A percentile compares a stretch with the other conserved stretches of the same genome.
phyloP scores from a whole-genome alignment of 495 filamentous ascomycete species.

The Bryoglossum gracile region DNA sequence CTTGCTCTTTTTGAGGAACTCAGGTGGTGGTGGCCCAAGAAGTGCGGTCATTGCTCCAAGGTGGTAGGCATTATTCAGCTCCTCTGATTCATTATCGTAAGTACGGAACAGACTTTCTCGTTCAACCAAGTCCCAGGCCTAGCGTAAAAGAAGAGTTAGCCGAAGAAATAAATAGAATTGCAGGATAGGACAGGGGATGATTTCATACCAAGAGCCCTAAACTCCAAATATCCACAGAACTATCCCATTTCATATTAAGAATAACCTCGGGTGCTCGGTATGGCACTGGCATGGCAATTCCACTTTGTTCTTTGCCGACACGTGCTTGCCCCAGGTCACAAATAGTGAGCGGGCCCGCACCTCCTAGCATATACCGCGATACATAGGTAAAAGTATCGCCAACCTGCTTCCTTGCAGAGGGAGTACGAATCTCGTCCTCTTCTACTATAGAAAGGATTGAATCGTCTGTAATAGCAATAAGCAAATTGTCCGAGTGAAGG shows the following conservation, averaged over 20 bases:
- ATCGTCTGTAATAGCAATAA: constrained; percentile 6
- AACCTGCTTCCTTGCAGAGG: constrained; percentile 12
- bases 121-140: constrained; percentile 20
- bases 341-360: constrained; percentile 11
- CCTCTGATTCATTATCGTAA: constrained; percentile 14
- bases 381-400: constrained; percentile 13
- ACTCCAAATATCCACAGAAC: constrained; percentile 20
- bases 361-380: constrained; percentile 15
- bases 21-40: constrained; percentile 25
- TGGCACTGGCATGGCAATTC: constrained; percentile 11
- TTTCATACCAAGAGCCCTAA: constrained; percentile 15
- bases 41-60: constrained; percentile 30
- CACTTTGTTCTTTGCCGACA: constrained; percentile 12
- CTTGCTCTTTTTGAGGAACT: constrained; percentile 14
- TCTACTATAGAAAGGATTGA: background rate
- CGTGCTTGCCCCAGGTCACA: constrained; percentile 15
- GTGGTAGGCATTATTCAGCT: constrained; percentile 21
- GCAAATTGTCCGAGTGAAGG: constrained; percentile 10
- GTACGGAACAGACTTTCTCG: constrained; percentile 13
- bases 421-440: constrained; percentile 3
- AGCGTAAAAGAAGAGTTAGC: constrained; percentile 6
- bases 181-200: constrained; percentile 2
- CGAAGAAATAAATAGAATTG: constrained; percentile 5
- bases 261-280: constrained; percentile 22
- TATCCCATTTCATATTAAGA: constrained; percentile 14